These are phyloP conservation scores for Cyclocybe cylindracea DNA, from an alignment of 768 basidiomycete genomes.

Conservation along the genomic window DNA sequence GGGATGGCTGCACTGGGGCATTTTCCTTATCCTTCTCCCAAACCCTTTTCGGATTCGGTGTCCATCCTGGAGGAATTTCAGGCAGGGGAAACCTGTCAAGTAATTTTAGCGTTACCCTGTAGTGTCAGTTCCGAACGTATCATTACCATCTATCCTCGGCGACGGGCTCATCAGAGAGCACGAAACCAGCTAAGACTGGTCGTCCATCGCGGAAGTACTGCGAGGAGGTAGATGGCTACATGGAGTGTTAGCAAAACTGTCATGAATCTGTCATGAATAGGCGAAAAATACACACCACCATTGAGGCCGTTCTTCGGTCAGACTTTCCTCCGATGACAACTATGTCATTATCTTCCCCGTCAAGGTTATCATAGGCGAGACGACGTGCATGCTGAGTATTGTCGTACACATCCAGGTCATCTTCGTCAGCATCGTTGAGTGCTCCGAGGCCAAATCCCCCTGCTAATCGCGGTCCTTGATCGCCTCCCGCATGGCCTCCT, in stretches of 20 bases:
- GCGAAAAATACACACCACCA: slow-evolving; percentile 27
- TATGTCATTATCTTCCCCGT: slow-evolving; percentile 64
- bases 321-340: slow-evolving; percentile 40
- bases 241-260: slow-evolving; percentile 13
- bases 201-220: slow-evolving; percentile 73
- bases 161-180: slow-evolving; percentile 64
- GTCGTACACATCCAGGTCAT: slow-evolving; percentile 87
- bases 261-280: neutral
- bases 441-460: slow-evolving; percentile 88
- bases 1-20: slow-evolving; percentile 19
- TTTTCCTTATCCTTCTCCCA: slow-evolving; percentile 63
- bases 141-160: slow-evolving; percentile 70
- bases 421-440: slow-evolving; percentile 92
- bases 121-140: neutral
- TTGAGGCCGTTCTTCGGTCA: slow-evolving; percentile 18
- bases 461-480: slow-evolving; percentile 56
- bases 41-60: slow-evolving; percentile 77
- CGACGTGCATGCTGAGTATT: slow-evolving; percentile 39
- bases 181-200: slow-evolving; percentile 75
- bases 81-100: slow-evolving; percentile 77
- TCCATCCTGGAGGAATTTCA: slow-evolving; percentile 83
- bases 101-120: neutral
- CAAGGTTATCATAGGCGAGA: slow-evolving; percentile 65
- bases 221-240: slow-evolving; percentile 31
- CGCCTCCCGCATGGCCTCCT: slow-evolving; percentile 32